Base-by-base conservation (phyloP, 768 basidiomycete genomes). In the Leccinum subgranulosum region DNA sequence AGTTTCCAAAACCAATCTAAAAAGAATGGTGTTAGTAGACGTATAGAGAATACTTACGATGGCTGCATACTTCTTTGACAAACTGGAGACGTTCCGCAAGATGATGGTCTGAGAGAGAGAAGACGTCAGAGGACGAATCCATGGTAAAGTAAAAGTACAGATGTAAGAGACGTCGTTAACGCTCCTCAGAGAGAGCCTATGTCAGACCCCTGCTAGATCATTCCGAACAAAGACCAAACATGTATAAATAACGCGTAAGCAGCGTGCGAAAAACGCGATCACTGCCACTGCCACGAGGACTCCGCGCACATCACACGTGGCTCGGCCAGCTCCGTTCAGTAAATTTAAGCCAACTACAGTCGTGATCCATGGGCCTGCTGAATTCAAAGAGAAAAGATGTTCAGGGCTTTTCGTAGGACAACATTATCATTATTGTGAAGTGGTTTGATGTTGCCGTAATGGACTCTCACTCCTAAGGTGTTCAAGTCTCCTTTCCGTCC, bases 1-100 rank as follows among this genome's bases (percentile, higher is more conserved):
- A 96, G 75, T 94, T 94, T 45, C 93, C 92, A 68, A 83, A 92
- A 31, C 92, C 92, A 76, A 93, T 88, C 89, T 93, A n/a, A 54
- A 2, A 46, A 31, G 46, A 34, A 41, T 0, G 56, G 19, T 33
- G 39, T 59, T 60, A 69, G 53, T 12, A 33, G 53, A 28, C 11
- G 12, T 28, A 0, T 6, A 9, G 27, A 6, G 6, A n/a, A 17
- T 29, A 49, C 23, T 31, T 31, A 31, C 31, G 11, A 23, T 23
- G 17, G 49, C 50, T n/a, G 28, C 76, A 19, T 61, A 85, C 88
- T 79, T 90, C 89, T 74, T 88, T 80, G 53, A 90, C 79, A 68
- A 92, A 92, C 57, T 85, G 81, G 46, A 91, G 79, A 48, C 81
- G 81, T 65, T 88, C 82, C 25, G 85, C 84, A 39, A 92, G 77